Evolutionary conservation across 2,329 filamentous ascomycete genomes (phyloP), one percentile per base, ranked within the genome.

Genomic region (Coniochaeta hoffmannii): DNA sequence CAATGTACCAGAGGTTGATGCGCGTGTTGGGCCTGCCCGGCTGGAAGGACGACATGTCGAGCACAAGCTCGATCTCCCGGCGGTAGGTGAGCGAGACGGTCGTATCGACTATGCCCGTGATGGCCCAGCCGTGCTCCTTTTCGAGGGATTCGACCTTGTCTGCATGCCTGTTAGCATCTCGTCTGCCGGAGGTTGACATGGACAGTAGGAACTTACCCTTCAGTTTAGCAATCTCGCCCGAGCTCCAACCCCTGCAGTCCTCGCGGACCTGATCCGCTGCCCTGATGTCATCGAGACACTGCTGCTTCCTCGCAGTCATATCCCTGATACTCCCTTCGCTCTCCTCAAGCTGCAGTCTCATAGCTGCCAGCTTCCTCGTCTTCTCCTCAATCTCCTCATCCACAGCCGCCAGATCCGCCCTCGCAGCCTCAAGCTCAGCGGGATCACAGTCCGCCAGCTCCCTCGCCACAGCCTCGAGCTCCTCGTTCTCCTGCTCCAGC

Each of bases 211-310:
- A 65, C 75, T 67, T 78, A 89, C 88, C 81, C 79, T 92, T 91
- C n/a, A 96, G 76, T 36, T 76, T 75, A 60, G 81, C 81, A 60
- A 97, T 89, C 71, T 97, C 94, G 28, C 80, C 85, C 53, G 86
- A 83, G 56, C 87, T 93, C 87, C 92, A 97, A 36, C 93, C 92
- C 54, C 92, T 85, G 67, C 88, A 96, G 64, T 96, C 89, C 68
- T 97, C 91, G 59, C 89, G 83, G 26, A 95, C 78, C 60, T 85
- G 86, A 68, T 97, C 91, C 0, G 92, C 89, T 64, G 90, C 86
- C 57, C 83, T 80, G 56, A 96, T 97, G 50, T 94, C 88, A 28
- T 82, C 79, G 30, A 87, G 65, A 61, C 81, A 90, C 62, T 85
- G 79, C 54, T 83, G 72, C 67, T 93, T 96, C 64, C 83, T 80